Percentiles rank a stretch among this genome's conserved stretches.
These are phyloP conservation scores for Cardiospermum halicacabum DNA, from an alignment of 345 rosid species.

Conservation along the genomic window DNA sequence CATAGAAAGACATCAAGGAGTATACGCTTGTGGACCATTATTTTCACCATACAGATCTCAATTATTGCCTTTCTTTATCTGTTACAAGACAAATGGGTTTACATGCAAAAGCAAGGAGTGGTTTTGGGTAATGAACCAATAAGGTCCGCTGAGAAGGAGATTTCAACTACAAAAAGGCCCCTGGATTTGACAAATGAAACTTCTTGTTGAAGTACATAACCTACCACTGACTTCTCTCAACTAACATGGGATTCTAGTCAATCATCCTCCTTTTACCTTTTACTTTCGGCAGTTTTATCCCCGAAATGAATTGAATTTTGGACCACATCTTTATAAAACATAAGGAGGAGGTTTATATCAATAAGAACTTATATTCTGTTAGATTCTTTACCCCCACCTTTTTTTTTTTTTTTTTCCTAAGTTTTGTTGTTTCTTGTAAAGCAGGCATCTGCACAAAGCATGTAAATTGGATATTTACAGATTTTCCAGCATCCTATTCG, in stretches of 20 bases:
- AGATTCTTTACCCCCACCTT: neutral
- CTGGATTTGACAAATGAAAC: conserved; percentile 15
- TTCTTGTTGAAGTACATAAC: conserved; percentile 14
- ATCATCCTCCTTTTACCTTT: neutral
- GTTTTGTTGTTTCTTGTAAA: neutral
- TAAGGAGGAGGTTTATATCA: neutral
- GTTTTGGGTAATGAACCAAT: conserved; percentile 29
- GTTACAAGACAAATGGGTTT: conserved; percentile 58
- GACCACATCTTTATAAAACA: conserved; percentile 5
- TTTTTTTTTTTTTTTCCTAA: neutral
- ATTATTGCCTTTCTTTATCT: conserved; percentile 39
- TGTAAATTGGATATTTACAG: neutral
- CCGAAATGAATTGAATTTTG: neutral
- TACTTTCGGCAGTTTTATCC: neutral
- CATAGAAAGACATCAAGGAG: conserved; percentile 48
- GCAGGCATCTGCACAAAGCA: conserved; percentile 1
- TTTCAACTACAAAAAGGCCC: conserved; percentile 11
- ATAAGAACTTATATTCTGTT: conserved; percentile 6
- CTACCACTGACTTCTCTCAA: neutral
- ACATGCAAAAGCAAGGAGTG: conserved; percentile 43
- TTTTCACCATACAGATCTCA: conserved; percentile 37
- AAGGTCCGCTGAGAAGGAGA: conserved; percentile 16
- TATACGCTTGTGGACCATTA: conserved; percentile 37
- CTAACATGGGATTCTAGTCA: conserved; percentile 12
- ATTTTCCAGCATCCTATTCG: neutral